Percentiles rank a stretch among this genome's conserved stretches.
These are phyloP conservation scores for Neobulgaria alba DNA, from an alignment of 2,329 filamentous ascomycete species.

Conservation along the genomic window DNA sequence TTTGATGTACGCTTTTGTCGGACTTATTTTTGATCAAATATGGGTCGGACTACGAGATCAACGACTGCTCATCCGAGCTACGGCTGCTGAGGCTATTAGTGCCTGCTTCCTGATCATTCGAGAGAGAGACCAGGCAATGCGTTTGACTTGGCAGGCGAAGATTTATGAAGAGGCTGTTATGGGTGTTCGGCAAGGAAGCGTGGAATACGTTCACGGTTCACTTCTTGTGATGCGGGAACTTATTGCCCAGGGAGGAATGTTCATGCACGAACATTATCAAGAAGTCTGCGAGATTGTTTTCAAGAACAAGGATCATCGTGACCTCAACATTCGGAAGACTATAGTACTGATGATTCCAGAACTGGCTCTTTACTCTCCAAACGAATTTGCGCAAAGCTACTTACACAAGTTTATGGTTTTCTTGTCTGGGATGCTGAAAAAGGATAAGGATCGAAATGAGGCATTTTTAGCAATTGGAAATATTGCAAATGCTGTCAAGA, in stretches of 20 bases:
- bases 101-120: constrained; percentile 95
- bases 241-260: constrained; percentile 93
- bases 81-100: constrained; percentile 85
- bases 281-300: constrained; percentile 90
- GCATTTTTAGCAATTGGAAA: constrained; percentile 95
- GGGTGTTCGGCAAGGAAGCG: constrained; percentile 70
- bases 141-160: constrained; percentile 78
- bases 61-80: constrained; percentile 84
- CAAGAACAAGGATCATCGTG: constrained; percentile 86
- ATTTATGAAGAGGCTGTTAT: constrained; percentile 80
- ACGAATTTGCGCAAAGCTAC: constrained; percentile 80
- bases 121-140: constrained; percentile 81
- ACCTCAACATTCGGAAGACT: constrained; percentile 78
- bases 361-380: constrained; percentile 83
- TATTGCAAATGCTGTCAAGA: constrained; percentile 92
- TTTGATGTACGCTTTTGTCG: constrained; percentile 89
- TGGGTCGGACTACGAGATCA: constrained; percentile 90
- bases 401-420: constrained; percentile 97
- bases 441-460: constrained; percentile 87
- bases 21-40: constrained; percentile 90
- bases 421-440: constrained; percentile 85
- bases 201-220: constrained; percentile 90
- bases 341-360: constrained; percentile 88
- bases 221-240: constrained; percentile 88
- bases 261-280: constrained; percentile 92